phyloP scores from a whole-genome alignment of 495 filamentous ascomycete species.

The Aspergillus cavernicola region DNA sequence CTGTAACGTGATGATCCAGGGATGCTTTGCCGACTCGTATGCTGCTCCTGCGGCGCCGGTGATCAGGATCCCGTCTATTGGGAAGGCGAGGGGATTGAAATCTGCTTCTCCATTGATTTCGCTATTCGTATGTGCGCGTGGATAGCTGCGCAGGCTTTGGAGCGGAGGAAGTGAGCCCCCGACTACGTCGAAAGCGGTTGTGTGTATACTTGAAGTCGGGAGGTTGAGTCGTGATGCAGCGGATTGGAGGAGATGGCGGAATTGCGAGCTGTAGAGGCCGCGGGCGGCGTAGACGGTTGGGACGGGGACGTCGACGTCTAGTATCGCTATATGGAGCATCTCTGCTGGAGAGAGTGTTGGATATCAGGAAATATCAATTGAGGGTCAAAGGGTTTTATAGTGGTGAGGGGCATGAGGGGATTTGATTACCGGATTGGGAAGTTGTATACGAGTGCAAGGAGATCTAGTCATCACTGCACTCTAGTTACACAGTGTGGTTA shows the following conservation, averaged over 20 bases:
- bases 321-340: conserved; percentile 35
- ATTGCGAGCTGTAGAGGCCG: conserved; percentile 39
- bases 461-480: neutral
- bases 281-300: conserved; percentile 31
- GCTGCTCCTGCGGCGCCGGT: conserved; percentile 36
- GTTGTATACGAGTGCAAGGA: conserved; percentile 2
- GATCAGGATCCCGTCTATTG: conserved; percentile 39
- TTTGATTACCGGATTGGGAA: conserved; percentile 15
- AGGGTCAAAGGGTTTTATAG: no score
- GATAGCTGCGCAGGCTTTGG: conserved; percentile 20
- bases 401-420: no score
- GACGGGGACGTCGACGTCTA: conserved; percentile 40
- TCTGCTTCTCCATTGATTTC: neutral
- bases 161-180: conserved; percentile 32
- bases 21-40: conserved; percentile 25
- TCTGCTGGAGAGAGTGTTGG: conserved; percentile 15
- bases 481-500: no score
- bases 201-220: conserved; percentile 21
- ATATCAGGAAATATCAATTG: no score
- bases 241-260: conserved; percentile 31
- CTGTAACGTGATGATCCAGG: conserved; percentile 34
- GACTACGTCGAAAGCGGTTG: conserved; percentile 38
- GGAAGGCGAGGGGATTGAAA: conserved; percentile 13
- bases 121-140: conserved; percentile 1
- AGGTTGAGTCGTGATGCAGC: conserved; percentile 29